A percentile compares a stretch with the other conserved stretches of the same genome.
phyloP scores from a whole-genome alignment of 352 stramenopile species.

The Phytophthora hibernalis region DNA sequence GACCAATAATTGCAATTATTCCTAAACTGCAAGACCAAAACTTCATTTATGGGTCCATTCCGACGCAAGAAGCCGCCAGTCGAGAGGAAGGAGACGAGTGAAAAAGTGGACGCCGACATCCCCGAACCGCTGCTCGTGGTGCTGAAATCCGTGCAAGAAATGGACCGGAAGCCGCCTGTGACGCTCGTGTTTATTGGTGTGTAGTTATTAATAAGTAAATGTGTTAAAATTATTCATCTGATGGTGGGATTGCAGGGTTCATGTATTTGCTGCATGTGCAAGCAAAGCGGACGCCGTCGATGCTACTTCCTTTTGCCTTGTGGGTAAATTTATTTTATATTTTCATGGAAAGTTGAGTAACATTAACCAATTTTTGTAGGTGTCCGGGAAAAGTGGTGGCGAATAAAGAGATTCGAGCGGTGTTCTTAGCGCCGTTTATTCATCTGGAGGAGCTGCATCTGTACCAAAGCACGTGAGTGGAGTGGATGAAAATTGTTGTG shows the following conservation, averaged over 20 bases:
- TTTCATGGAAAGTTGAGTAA: slow-evolving; percentile 7
- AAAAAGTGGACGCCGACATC: slow-evolving; percentile 23
- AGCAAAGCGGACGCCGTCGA: slow-evolving; percentile 40
- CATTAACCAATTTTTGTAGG: slow-evolving; percentile 38
- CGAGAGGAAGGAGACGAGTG: slow-evolving; percentile 7
- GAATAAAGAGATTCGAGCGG: slow-evolving; percentile 42
- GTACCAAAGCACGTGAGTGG: slow-evolving; percentile 90
- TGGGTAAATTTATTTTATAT: slow-evolving; percentile 27
- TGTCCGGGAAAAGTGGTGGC: slow-evolving; percentile 70
- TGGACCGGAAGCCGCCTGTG: slow-evolving; percentile 72
- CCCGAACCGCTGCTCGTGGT: slow-evolving; percentile 48
- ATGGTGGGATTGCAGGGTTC: slow-evolving; percentile 21
- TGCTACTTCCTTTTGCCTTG: slow-evolving; percentile 58
- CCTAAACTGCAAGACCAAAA: neutral
- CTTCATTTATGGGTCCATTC: slow-evolving; percentile 28
- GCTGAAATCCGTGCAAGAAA: slow-evolving; percentile 49
- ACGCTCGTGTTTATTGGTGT: slow-evolving; percentile 56
- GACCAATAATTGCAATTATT: slow-evolving; percentile 6
- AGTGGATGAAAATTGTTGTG: slow-evolving; percentile 1
- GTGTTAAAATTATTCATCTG: neutral
- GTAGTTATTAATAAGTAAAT: neutral
- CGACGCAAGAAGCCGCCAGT: slow-evolving; percentile 21
- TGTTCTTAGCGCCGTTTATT: slow-evolving; percentile 81
- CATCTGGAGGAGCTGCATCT: slow-evolving; percentile 88
- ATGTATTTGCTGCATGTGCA: slow-evolving; percentile 74